These are phyloP conservation scores for Triangularia setosa DNA, from an alignment of 2,329 filamentous ascomycete genomes.

Conservation along the genomic window DNA sequence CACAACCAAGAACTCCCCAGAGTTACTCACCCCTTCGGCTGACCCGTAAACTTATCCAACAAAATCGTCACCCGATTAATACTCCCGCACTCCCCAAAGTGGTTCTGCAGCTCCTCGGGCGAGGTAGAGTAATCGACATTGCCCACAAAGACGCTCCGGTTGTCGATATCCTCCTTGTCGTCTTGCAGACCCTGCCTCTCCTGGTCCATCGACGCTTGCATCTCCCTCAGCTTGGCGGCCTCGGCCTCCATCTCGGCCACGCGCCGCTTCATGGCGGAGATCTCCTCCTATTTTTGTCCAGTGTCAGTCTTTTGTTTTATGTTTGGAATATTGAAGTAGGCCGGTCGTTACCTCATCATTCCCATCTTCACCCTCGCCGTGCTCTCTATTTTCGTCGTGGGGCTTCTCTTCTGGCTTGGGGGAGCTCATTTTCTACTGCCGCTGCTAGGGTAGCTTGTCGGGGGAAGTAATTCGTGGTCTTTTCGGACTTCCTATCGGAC, in stretches of 20 bases:
- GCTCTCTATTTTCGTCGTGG: constrained; percentile 31
- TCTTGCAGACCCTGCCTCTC: constrained; percentile 79
- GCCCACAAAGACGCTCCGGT: constrained; percentile 93
- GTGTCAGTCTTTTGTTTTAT: constrained; percentile 18
- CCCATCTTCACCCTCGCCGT: constrained; percentile 39
- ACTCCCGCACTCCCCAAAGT: constrained; percentile 94
- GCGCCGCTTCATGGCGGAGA: constrained; percentile 79
- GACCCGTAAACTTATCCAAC: constrained; percentile 95
- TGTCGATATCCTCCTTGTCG: constrained; percentile 93
- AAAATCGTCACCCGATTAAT: constrained; percentile 98
- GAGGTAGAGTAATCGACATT: constrained; percentile 98
- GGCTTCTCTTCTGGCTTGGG: constrained; percentile 25
- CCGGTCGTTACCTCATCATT: constrained; percentile 44
- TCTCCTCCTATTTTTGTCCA: constrained; percentile 60
- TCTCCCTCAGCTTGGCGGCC: constrained; percentile 79
- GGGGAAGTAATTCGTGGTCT: not conserved
- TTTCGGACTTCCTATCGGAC: not conserved
- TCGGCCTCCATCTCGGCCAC: constrained; percentile 90
- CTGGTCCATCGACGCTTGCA: constrained; percentile 82
- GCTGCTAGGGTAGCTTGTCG: not conserved
- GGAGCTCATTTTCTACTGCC: constrained; percentile 22
- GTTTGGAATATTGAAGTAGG: constrained; percentile 14
- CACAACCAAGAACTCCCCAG: not conserved
- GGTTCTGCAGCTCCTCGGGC: constrained; percentile 95
- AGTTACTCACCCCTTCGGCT: constrained; percentile 82